Evolutionary conservation across 2,329 filamentous ascomycete genomes (phyloP), one percentile per base, ranked within the genome.

Genomic region (Ceratocystis ficicola): DNA sequence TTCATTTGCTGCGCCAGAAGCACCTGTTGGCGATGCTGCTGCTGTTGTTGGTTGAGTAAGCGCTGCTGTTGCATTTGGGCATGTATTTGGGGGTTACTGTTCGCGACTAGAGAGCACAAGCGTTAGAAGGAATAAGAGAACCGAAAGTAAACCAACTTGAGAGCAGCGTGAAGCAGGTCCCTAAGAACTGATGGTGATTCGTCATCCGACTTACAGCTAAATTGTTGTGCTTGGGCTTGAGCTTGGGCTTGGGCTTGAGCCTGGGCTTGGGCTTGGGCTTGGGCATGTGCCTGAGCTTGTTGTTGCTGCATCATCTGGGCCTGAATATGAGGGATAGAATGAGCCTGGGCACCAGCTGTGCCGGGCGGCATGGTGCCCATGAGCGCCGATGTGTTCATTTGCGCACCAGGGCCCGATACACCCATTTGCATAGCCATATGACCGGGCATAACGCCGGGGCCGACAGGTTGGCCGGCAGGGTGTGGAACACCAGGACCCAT

Each of bases 301-400:
- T 79, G 78, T 68, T 83, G 82, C 66, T 83, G 83, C 68, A 85
- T 80, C 73, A 85, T 76, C 69, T 84, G 82, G 68, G 77, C 77
- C 71, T 81, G 80, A 65, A 91, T 74, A 73, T 92, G 88, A 72
- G 87, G 86, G 71, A 91, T 76, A 20, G 86, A 86, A 75, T 90
- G 87, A 68, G 83, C 81, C 75, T 84, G 87, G 67, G 83, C 83
- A 65, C 79, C 81, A 69, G 77, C 78, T 65, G 79, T 80, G 68
- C 86, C 84, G 36, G 86, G 86, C 69, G 87, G 87, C 84, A 92
- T 89, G 67, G 83, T 86, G 69, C 78, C 83, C 87, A 92, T 90
- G 80, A 91, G 83, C 66, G 85, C 83, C 71, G 66, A 60, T n/a
- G 88, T 86, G 73, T 85, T 89, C 70, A 89, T 86, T 73, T 89